phyloP scores from a whole-genome alignment of 352 stramenopile species.

The Phytopythium ostracodes region DNA sequence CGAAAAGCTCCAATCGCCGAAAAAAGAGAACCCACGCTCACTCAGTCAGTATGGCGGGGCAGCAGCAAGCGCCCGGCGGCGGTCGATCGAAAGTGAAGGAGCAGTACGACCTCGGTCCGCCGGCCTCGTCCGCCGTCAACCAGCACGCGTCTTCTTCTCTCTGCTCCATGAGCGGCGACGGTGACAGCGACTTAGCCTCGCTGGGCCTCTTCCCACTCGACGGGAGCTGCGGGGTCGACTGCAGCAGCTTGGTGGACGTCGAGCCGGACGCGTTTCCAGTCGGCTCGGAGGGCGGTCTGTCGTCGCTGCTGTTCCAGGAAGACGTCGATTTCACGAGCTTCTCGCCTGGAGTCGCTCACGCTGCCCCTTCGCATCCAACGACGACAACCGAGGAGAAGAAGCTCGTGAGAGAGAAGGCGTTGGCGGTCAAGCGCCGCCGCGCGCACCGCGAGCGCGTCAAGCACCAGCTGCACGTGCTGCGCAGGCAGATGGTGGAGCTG shows the following conservation, averaged over 20 bases:
- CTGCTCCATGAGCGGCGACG: neutral
- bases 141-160: neutral
- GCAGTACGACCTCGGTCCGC: neutral
- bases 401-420: constrained; percentile 1
- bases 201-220: neutral
- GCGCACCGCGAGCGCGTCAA: constrained; percentile 9
- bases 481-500: constrained; percentile 5
- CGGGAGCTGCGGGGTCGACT: neutral
- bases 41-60: neutral
- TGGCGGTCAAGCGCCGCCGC: constrained; percentile 7
- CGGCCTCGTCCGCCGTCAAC: neutral
- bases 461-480: neutral
- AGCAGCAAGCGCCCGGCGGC: neutral
- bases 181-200: neutral
- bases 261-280: too few relatives aligned
- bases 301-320: constrained; percentile 1
- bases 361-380: neutral
- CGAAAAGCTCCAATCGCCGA: neutral
- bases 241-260: too few relatives aligned
- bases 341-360: neutral
- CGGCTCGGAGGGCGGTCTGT: neutral
- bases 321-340: neutral
- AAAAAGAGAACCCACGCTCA: too few relatives aligned
- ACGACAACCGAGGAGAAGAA: constrained; percentile 1
- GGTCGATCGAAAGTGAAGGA: too few relatives aligned